Evolutionary conservation across 2,329 filamentous ascomycete species (phyloP), one percentile per base, ranked within the genome.

Genomic region (Karstenula rhodostoma): DNA sequence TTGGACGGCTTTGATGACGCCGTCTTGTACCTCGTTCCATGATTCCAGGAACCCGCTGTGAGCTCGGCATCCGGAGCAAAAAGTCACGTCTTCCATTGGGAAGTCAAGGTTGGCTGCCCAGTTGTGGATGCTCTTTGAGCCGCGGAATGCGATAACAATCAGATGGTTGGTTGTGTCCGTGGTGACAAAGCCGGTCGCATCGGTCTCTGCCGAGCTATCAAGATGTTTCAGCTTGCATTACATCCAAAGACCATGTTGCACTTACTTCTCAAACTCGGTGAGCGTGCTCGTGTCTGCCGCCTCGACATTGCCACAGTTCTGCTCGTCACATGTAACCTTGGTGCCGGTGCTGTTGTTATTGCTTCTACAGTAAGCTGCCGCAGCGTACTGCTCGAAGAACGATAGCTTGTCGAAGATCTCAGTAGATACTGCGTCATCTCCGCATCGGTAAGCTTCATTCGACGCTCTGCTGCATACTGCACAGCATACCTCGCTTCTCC

Each of bases 111-210:
- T 84, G 55, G 85, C 81, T 66, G 90, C 79, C 82, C 83, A 90
- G 81, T 90, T 90, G 54, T 83, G 82, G 61, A 89, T 67, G 46
- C 84, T 86, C 60, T 76, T 74, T 52, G 84, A 86, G 65, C 89
- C 89, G 43, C 87, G 84, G 77, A 89, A 82, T 33, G 86, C 81
- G 44, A 89, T 72, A 50, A 90, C 84, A 60, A 91, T 86, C 59
- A 86, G 79, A 57, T 74, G 59, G 65, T 82, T 82, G 29, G 82
- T 82, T 7, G 70, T 65, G 68, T 84, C 82, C 25, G 73, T 74
- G 9, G 80, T 82, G 1, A 84, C 70, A 71, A 80, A 84, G 23
- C 82, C 82, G 0, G 82, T 80, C 0, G 80, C 74, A 59, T 84
- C 81, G 3, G 79, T 78, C 35, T 67, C 70, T 53, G 73, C 43